Conservation (phyloP, 108 stramenopile species). For the Nannochloropsis salina region DNA sequence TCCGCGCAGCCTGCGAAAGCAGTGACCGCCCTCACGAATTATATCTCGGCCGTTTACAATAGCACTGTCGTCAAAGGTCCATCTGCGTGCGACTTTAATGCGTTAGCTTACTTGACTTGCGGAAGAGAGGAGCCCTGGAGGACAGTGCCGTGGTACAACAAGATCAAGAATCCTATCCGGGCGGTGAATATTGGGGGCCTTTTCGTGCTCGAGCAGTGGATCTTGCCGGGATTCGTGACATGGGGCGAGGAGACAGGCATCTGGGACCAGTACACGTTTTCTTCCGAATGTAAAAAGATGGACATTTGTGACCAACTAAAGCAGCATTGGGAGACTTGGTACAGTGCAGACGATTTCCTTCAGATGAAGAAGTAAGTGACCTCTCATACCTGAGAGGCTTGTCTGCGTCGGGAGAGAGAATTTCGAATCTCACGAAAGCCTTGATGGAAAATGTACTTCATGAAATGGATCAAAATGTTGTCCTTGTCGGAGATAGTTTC, state of each 20-base stretch:
- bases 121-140: conserved; percentile 53
- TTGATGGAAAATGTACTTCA: too few species aligned
- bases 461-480: too few species aligned
- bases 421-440: too few species aligned
- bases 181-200: conserved; percentile 51
- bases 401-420: too few species aligned
- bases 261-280: conserved; percentile 46
- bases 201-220: conserved; percentile 52
- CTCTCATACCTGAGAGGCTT: too few species aligned
- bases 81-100: conserved; percentile 48
- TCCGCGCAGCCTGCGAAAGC: conserved; percentile 26
- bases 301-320: conserved; percentile 44
- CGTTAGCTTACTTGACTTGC: conserved; percentile 41
- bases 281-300: conserved; percentile 39
- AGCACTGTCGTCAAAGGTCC: conserved; percentile 36
- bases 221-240: conserved; percentile 35
- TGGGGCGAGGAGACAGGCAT: conserved; percentile 47
- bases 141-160: conserved; percentile 45
- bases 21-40: conserved; percentile 29
- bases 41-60: conserved; percentile 40
- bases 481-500: too few species aligned
- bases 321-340: conserved; percentile 51
- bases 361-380: background rate
- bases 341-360: conserved; percentile 24
- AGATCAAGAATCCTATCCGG: conserved; percentile 46